A percentile compares a stretch with the other conserved stretches of the same genome.
Conservation (phyloP, 495 filamentous ascomycete genomes). For the Lasiosphaeriaceae sp. region DNA sequence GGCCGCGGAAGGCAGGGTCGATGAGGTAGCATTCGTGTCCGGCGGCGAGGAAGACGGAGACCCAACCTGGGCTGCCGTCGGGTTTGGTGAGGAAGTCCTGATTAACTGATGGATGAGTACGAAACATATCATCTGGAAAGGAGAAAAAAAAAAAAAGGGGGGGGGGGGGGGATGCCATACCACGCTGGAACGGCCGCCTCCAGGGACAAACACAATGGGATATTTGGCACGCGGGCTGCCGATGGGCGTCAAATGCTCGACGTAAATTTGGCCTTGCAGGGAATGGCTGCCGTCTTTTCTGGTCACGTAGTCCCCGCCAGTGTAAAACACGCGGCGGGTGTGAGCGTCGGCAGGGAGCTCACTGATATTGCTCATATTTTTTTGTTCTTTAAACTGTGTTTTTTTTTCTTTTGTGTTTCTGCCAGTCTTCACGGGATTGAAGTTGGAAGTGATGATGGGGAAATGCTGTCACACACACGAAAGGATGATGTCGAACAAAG, state of each 20-base stretch:
- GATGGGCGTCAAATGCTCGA: constrained; percentile 48
- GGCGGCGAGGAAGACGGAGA: constrained; percentile 41
- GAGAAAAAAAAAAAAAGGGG: no score
- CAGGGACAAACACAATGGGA: constrained; percentile 52
- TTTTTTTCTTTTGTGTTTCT: no score
- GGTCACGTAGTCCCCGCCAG: constrained; percentile 43
- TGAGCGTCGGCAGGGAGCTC: constrained; percentile 13
- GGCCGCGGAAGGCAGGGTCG: constrained; percentile 38
- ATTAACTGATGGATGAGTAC: neutral
- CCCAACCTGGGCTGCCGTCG: constrained; percentile 29
- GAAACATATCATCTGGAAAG: no score
- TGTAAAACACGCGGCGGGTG: constrained; percentile 42
- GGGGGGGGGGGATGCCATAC: constrained; percentile 34
- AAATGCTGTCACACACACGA: no score
- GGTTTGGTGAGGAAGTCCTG: constrained; percentile 49
- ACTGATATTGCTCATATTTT: no score
- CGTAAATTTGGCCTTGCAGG: constrained; percentile 51
- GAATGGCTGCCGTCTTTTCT: constrained; percentile 33
- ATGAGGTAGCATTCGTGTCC: constrained; percentile 46
- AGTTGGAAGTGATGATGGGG: no score
- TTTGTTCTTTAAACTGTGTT: no score
- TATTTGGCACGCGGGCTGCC: constrained; percentile 21
- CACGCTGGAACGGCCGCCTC: constrained; percentile 44
- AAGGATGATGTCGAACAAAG: no score
- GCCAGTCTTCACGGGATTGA: no score